Percentiles rank a stretch among this genome's conserved stretches.
Evolutionary conservation across 257 asterid genomes (phyloP).

Genomic region (Striga asiatica): DNA sequence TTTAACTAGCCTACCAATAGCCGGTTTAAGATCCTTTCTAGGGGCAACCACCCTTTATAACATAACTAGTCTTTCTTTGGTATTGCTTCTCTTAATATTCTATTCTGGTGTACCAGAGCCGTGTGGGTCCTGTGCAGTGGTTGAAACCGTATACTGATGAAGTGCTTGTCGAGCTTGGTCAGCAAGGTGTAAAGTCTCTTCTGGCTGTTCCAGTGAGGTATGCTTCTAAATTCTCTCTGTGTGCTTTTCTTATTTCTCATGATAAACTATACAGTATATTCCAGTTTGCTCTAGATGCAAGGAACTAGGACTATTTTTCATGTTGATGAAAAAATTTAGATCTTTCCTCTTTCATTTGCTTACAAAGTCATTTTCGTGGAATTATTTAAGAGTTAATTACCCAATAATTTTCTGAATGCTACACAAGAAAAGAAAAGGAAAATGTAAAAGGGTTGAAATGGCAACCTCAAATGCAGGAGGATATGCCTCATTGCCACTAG

Average conservation of each 20-base stretch:
- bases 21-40: too few species aligned
- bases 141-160: constrained; percentile 94
- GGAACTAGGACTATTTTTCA: background rate
- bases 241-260: background rate
- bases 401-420: background rate
- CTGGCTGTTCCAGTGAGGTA: constrained; percentile 95
- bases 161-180: constrained; percentile 92
- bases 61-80: too few species aligned
- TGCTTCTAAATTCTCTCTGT: background rate
- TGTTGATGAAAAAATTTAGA: background rate
- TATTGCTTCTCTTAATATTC: background rate
- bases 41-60: too few species aligned
- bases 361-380: background rate
- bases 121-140: constrained; percentile 73
- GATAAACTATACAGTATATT: too few species aligned
- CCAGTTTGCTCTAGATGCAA: background rate
- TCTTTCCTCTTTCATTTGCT: background rate
- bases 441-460: too few species aligned
- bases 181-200: constrained; percentile 72
- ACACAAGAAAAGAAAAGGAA: too few species aligned
- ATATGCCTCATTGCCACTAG: too few species aligned
- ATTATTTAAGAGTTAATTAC: background rate
- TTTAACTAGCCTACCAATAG: too few species aligned
- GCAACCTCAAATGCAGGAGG: too few species aligned
- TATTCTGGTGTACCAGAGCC: background rate